These are phyloP conservation scores for Cercophora scortea DNA, from an alignment of 495 filamentous ascomycete species.

Conservation along the genomic window DNA sequence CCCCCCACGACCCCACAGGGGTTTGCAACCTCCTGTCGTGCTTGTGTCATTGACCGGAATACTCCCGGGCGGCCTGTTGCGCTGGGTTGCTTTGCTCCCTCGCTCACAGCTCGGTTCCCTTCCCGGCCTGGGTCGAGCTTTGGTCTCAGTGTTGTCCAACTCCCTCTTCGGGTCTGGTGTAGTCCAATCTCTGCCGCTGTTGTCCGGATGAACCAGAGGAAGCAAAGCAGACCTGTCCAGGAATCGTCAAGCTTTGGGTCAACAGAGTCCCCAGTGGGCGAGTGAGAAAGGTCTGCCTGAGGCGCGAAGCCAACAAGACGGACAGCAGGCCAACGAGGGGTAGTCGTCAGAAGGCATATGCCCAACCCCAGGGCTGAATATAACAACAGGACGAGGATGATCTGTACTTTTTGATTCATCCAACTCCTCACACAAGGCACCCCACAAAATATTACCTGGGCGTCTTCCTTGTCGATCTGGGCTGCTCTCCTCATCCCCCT, in stretches of 20 bases:
- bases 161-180: background rate
- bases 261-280: background rate
- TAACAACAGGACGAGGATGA: slow-evolving; percentile 15
- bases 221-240: background rate
- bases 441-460: slow-evolving; percentile 14
- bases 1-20: background rate
- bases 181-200: background rate
- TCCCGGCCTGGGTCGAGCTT: background rate
- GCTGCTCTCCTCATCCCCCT: slow-evolving; percentile 9
- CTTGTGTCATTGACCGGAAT: background rate
- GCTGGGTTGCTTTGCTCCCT: background rate
- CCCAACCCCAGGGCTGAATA: slow-evolving; percentile 10
- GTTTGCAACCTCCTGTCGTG: background rate
- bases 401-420: slow-evolving; percentile 14
- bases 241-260: background rate
- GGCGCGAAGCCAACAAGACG: too few relatives aligned
- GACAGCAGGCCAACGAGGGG: background rate
- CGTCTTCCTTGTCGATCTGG: slow-evolving; percentile 11
- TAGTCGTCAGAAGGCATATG: background rate
- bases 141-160: background rate
- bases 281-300: background rate
- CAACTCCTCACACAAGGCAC: slow-evolving; percentile 14
- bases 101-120: background rate
- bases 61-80: background rate
- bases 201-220: background rate